Evolutionary conservation across 345 rosid genomes (phyloP), one percentile per base, ranked within the genome.

Genomic region (Eutrema heterophyllum): DNA sequence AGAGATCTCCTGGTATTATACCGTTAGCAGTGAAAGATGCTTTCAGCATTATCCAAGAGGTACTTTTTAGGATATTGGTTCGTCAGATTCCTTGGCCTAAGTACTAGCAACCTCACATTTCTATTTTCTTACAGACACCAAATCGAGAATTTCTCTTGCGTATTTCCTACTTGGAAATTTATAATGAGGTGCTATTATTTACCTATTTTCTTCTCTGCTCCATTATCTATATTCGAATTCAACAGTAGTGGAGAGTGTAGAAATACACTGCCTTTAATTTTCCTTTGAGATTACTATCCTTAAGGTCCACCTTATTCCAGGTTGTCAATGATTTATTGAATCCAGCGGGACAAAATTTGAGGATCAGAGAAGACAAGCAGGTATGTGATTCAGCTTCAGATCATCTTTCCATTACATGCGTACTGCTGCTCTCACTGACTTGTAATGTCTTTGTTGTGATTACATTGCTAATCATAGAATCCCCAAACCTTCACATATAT

Each of bases 331-430:
- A 96, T 85, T 82, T 96, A 75, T 78, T 96, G 72, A 92, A 96
- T 79, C 99, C 98, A 78, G 90, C 96, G 27, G 99, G 98, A 71
- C 98, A 96, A 71, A 92, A 90, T 81, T 85, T 96, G 76, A 88
- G 97, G 80, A 90, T 96, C 63, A 88, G 99, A 88, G 99, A 96
- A 85, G 99, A 96, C 63, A 81, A 91, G 75, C 99, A 96, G 98
- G 99, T 92, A 67, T 65, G 72, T 52, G 41, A 51, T 57, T 66
- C 52, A 50, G 45, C 60, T 38, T 76, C 50, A 62, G 30, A 55
- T 68, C 56, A 59, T 64, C 39, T 66, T 35, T 36, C 57, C 30
- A 7, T 12, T 39, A 64, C 45, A 57, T 70, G 40, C 4, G 46
- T 65, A 40, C 16, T 68, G 51, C 53, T 54, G 53, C 21, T 72